phyloP scores from a whole-genome alignment of 441 rosid genomes.

The Dalechampia spathulata region DNA sequence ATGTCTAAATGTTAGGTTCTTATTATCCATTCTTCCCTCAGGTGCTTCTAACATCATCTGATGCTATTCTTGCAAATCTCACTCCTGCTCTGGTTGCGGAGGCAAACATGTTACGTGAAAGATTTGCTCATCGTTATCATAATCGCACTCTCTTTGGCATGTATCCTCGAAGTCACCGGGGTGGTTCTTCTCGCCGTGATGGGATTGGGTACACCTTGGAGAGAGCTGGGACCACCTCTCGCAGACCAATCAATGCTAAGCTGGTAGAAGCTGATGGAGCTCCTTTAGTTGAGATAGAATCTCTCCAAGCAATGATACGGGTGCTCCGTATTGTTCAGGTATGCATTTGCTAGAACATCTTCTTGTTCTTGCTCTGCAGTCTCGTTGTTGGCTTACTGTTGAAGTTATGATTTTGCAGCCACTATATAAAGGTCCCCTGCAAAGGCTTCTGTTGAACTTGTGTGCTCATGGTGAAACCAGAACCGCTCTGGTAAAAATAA shows the following conservation, averaged over 20 bases:
- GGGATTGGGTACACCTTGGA: constrained; percentile 63
- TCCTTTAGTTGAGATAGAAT: constrained; percentile 78
- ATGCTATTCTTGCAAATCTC: constrained; percentile 96
- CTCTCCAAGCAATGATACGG: constrained; percentile 84
- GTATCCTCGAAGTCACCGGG: constrained; percentile 95
- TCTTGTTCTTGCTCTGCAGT: not conserved
- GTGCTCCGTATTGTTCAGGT: constrained; percentile 97
- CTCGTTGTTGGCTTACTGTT: constrained; percentile 14
- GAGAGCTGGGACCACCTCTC: constrained; percentile 56
- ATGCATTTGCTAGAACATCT: constrained; percentile 11
- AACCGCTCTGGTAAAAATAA: constrained; percentile 62
- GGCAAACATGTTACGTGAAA: constrained; percentile 97
- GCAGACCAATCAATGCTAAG: constrained; percentile 60
- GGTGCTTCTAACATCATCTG: constrained; percentile 96
- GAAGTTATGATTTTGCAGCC: constrained; percentile 49
- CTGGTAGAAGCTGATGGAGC: constrained; percentile 87
- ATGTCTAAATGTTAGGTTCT: not conserved
- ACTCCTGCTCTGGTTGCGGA: constrained; percentile 99
- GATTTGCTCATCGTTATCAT: constrained; percentile 89
- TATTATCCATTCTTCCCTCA: constrained; percentile 22
- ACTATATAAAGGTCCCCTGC: constrained; percentile 85
- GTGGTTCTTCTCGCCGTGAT: constrained; percentile 94
- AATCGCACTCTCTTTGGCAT: constrained; percentile 84
- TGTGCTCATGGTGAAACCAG: constrained; percentile 92
- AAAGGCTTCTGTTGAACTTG: constrained; percentile 89